phyloP scores from a whole-genome alignment of 306 rosid species.

The Leucaena leucocephala region DNA sequence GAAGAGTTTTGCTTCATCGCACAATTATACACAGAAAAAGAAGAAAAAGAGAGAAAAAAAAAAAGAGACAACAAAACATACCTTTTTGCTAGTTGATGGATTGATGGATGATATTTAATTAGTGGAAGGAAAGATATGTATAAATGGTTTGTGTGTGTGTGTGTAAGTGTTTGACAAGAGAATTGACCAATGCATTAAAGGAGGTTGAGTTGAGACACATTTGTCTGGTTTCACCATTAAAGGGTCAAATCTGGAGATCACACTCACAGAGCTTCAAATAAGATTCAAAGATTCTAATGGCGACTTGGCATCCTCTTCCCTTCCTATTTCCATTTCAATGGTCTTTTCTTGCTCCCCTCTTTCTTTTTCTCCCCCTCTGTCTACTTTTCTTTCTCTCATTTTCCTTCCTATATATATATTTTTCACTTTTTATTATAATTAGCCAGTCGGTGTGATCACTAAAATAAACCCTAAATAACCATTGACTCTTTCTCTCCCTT shows the following conservation, averaged over 20 bases:
- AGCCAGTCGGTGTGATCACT: background rate
- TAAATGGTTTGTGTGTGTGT: background rate
- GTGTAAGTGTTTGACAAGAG: background rate
- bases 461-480: conserved; percentile 35
- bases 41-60: background rate
- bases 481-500: conserved; percentile 10
- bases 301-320: conserved; percentile 30
- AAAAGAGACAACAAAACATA: background rate
- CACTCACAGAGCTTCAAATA: conserved; percentile 30
- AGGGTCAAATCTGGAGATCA: conserved; percentile 35
- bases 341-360: conserved; percentile 33
- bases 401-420: background rate
- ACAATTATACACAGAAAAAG: background rate
- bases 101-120: background rate
- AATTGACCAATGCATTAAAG: conserved; percentile 44
- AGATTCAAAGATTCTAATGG: conserved; percentile 39
- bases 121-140: conserved; percentile 5
- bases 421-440: background rate
- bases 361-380: background rate
- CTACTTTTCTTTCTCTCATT: background rate
- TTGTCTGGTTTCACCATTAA: conserved; percentile 34
- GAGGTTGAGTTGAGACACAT: conserved; percentile 33
- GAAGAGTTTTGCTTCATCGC: background rate
- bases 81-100: conserved; percentile 7
- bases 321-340: conserved; percentile 41